These are phyloP conservation scores for Plectosphaerella plurivora DNA, from an alignment of 2,329 filamentous ascomycete species.

Conservation along the genomic window DNA sequence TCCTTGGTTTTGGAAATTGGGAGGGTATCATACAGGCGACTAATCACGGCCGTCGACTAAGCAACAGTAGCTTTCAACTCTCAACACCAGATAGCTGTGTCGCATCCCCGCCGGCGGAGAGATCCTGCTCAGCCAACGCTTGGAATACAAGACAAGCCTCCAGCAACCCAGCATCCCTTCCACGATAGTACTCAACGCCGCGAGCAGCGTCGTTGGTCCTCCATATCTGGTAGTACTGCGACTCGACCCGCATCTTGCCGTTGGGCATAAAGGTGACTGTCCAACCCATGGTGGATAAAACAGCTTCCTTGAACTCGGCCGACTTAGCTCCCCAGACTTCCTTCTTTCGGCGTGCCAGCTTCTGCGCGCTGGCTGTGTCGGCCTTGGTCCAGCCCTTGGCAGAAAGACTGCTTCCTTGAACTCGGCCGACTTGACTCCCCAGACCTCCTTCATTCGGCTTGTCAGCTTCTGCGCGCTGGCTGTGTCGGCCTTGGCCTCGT, in stretches of 20 bases:
- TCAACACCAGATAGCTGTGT: too few relatives aligned
- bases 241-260: conserved; percentile 88
- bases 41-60: too few relatives aligned
- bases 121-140: too few relatives aligned
- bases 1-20: too few relatives aligned
- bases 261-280: conserved; percentile 96
- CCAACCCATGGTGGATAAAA: conserved; percentile 89
- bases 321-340: conserved; percentile 91
- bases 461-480: conserved; percentile 77
- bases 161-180: too few relatives aligned
- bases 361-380: conserved; percentile 72
- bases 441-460: conserved; percentile 85
- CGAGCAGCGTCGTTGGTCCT: too few relatives aligned
- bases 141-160: too few relatives aligned
- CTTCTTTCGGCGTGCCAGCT: conserved; percentile 79
- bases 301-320: conserved; percentile 90
- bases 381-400: conserved; percentile 95
- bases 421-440: conserved; percentile 83
- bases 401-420: conserved; percentile 94
- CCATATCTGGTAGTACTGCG: conserved; percentile 79
- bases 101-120: too few relatives aligned
- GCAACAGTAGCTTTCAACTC: too few relatives aligned
- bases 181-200: too few relatives aligned
- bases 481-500: conserved; percentile 64
- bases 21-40: too few relatives aligned